Evolutionary conservation across 345 rosid species (phyloP).

Genomic region (Ailanthus altissimus): DNA sequence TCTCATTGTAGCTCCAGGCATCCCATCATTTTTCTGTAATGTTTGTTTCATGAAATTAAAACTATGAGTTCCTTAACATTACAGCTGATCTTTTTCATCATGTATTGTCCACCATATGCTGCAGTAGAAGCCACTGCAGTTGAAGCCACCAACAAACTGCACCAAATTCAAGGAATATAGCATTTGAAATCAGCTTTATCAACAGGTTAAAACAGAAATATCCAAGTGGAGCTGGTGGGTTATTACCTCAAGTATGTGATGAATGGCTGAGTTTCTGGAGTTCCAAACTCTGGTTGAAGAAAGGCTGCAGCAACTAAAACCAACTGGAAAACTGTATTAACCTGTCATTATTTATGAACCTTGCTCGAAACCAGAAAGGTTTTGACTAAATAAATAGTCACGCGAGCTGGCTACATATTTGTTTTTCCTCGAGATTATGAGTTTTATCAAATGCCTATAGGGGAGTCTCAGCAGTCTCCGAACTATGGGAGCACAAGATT

Average conservation of each 20-base stretch:
- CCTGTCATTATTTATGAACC: slow-evolving; percentile 42
- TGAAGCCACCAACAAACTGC: slow-evolving; percentile 84
- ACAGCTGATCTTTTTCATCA: slow-evolving; percentile 47
- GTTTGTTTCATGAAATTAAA: neutral
- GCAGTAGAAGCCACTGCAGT: slow-evolving; percentile 79
- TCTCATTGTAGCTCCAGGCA: neutral
- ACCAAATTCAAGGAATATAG: neutral
- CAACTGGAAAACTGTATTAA: slow-evolving; percentile 91
- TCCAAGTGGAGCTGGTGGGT: neutral
- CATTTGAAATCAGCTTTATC: neutral
- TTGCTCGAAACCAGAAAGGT: neutral
- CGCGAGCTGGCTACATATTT: neutral
- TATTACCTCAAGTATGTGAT: slow-evolving; percentile 77
- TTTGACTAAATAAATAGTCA: neutral
- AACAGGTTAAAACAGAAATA: neutral
- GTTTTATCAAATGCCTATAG: neutral
- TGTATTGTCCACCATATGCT: slow-evolving; percentile 75
- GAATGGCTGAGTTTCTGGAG: slow-evolving; percentile 56
- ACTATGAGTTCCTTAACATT: slow-evolving; percentile 41
- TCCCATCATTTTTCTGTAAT: neutral
- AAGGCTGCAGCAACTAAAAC: slow-evolving; percentile 82
- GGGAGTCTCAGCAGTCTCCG: neutral
- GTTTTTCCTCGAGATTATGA: too few species aligned
- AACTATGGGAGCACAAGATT: neutral
- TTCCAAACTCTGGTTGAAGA: slow-evolving; percentile 90